phyloP scores from a whole-genome alignment of 1,139 yeast genomes.

The Meyerozyma sp. region DNA sequence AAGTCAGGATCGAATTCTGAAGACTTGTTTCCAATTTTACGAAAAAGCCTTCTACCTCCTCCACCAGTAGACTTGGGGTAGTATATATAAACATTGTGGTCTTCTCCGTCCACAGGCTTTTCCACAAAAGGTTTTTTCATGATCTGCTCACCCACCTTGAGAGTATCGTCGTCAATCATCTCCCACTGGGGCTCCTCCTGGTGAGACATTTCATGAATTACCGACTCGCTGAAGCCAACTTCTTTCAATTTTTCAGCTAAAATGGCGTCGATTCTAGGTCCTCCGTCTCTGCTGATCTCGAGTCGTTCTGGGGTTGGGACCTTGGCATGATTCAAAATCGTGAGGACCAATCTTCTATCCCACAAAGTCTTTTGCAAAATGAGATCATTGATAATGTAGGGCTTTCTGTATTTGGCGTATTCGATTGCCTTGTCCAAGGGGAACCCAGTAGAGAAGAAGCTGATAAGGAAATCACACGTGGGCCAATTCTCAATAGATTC shows the following conservation, averaged over 20 bases:
- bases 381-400: constrained; percentile 83
- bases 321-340: constrained; percentile 70
- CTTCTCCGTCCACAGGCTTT: constrained; percentile 98
- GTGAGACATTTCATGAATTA: constrained; percentile 57
- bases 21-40: constrained; percentile 95
- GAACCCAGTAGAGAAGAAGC: constrained; percentile 93
- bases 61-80: constrained; percentile 89
- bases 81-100: constrained; percentile 92
- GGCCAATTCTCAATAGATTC: constrained; percentile 97
- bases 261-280: constrained; percentile 71
- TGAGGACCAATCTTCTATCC: constrained; percentile 90
- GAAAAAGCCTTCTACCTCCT: constrained; percentile 89
- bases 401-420: constrained; percentile 85
- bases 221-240: constrained; percentile 34
- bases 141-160: constrained; percentile 66
- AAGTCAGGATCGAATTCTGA: constrained; percentile 91
- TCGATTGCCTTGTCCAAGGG: constrained; percentile 93
- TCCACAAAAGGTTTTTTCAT: constrained; percentile 92
- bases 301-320: constrained; percentile 88
- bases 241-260: constrained; percentile 43
- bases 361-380: constrained; percentile 88
- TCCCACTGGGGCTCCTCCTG: constrained; percentile 77
- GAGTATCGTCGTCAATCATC: constrained; percentile 86
- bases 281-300: constrained; percentile 94
- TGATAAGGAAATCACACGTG: constrained; percentile 89